Evolutionary conservation across 2,329 filamentous ascomycete species (phyloP), one percentile per base, ranked within the genome.

Genomic region (Fusarium verticillioides): DNA sequence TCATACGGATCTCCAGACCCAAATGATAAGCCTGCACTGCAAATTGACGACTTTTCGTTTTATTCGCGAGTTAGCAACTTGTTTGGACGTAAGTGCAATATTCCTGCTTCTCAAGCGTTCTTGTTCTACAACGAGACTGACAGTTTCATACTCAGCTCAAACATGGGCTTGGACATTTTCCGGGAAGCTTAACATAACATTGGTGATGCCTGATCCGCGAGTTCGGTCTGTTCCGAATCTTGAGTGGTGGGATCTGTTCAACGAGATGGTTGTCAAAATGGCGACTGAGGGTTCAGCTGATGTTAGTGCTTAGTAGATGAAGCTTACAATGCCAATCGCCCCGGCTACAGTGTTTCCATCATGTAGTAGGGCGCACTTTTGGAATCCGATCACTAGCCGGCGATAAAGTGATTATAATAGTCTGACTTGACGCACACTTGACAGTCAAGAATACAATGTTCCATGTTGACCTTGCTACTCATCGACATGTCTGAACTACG

Each of bases 11-110:
- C 23, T 23, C 26, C 11, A 5, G 34, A 30, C 13, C 15, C 7
- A 47, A 49, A 40, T n/a, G 26, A 36, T 3, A 16, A 0, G 4
- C 42, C 49, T 16, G 15, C 43, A 5, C 8, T 66, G 6, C 43
- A 57, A 0, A 44, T 65, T 42, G 49, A 58, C 6, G 63, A 65
- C 8, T 65, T 66, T 49, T 43, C 42, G 2, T 66, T 66, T 6
- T 66, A 58, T 39, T 57, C 63, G 9, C 11, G 60, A n/a, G 60
- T 65, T 10, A 66, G 61, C 32, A 59, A 58, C 32, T 40, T 42
- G 18, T 66, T 66, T 21, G 63, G 60, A 0, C 60, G 60, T 59
- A 44, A 58, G 63, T 65, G 4, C 9, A 34, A n/a, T 2, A 2
- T 7, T 32, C 5, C 7, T 34, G 2, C 7, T 12, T 9, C n/a